These are phyloP conservation scores for Blastomyces percursus DNA, from an alignment of 2,329 filamentous ascomycete genomes.

Conservation along the genomic window DNA sequence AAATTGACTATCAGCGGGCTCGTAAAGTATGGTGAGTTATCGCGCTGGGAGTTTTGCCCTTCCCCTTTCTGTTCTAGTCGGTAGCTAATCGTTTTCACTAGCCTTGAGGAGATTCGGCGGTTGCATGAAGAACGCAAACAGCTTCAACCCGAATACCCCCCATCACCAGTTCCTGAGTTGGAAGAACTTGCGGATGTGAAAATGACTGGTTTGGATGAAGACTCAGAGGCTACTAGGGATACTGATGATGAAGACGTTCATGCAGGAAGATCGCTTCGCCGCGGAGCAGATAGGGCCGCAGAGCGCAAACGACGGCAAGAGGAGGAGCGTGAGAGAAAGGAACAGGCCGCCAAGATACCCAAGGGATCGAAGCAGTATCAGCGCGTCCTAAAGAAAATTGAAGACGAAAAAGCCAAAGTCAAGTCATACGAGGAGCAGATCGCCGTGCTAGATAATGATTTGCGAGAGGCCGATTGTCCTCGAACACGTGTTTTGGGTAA, in stretches of 20 bases:
- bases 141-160: conserved; percentile 33
- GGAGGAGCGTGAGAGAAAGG: conserved; percentile 57
- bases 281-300: conserved; percentile 56
- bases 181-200: conserved; percentile 30
- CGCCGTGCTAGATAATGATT: conserved; percentile 72
- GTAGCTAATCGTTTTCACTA: conserved; percentile 12
- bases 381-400: conserved; percentile 77
- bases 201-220: conserved; percentile 45
- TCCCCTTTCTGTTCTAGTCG: neutral
- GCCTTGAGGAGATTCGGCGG: conserved; percentile 36
- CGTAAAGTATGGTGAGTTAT: conserved; percentile 50
- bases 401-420: conserved; percentile 72
- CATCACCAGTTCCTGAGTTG: conserved; percentile 34
- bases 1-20: conserved; percentile 80
- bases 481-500: conserved; percentile 82
- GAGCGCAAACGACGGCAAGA: conserved; percentile 70
- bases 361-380: conserved; percentile 83
- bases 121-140: conserved; percentile 39
- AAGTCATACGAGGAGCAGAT: conserved; percentile 78
- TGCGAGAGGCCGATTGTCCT: conserved; percentile 87
- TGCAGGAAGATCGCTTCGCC: conserved; percentile 47
- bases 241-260: conserved; percentile 36
- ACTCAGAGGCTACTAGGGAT: conserved; percentile 47
- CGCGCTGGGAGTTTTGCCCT: neutral
- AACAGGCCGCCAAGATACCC: conserved; percentile 53